phyloP scores from a whole-genome alignment of 2,329 filamentous ascomycete species.

The Cryphonectria naterciae region DNA sequence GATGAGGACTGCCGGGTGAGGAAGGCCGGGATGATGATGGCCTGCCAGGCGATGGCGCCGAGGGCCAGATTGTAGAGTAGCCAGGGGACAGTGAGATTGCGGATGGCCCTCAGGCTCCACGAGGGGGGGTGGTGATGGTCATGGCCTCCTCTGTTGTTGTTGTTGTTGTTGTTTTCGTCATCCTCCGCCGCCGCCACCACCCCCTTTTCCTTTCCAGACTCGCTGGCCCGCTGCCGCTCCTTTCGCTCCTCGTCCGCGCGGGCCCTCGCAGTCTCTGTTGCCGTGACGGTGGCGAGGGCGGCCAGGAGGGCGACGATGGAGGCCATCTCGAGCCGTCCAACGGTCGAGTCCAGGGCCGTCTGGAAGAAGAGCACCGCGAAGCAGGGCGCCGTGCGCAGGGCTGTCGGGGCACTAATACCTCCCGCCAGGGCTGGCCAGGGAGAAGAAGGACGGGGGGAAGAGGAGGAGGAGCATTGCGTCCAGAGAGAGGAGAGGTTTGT shows the following conservation, averaged over 20 bases:
- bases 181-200: too few relatives aligned
- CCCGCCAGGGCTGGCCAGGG: too few relatives aligned
- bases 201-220: background rate
- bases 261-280: background rate
- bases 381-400: background rate
- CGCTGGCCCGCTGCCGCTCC: background rate
- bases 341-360: slow-evolving; percentile 12
- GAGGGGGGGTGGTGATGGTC: too few relatives aligned
- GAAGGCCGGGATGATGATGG: slow-evolving; percentile 15
- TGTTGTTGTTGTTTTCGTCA: too few relatives aligned
- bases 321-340: slow-evolving; percentile 3
- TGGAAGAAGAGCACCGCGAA: slow-evolving; percentile 17
- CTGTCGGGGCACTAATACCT: too few relatives aligned
- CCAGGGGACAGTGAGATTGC: slow-evolving; percentile 18
- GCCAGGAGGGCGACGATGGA: slow-evolving; percentile 10
- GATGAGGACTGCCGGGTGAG: background rate
- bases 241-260: too few relatives aligned
- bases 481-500: slow-evolving; percentile 10
- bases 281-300: slow-evolving; percentile 15
- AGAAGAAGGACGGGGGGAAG: background rate
- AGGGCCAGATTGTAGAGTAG: slow-evolving; percentile 9
- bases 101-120: background rate
- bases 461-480: slow-evolving; percentile 5
- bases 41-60: slow-evolving; percentile 17
- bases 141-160: too few relatives aligned